These are phyloP conservation scores for Plasmodium yoelii DNA, from an alignment of 169 alveolate species.

Conservation along the genomic window DNA sequence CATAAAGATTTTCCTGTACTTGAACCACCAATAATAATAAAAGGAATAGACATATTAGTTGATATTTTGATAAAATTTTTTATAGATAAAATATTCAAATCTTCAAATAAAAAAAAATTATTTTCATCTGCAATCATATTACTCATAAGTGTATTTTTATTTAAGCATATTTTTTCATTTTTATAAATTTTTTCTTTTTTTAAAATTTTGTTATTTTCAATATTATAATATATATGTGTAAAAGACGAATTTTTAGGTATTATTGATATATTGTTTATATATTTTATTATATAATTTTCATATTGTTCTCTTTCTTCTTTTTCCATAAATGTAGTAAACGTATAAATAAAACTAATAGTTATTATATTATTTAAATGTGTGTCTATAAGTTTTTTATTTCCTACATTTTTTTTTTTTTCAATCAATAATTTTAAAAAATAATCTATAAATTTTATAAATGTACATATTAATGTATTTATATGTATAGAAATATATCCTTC, in stretches of 20 bases:
- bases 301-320: conserved; percentile 14
- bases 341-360: conserved; percentile 32
- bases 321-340: conserved; percentile 47
- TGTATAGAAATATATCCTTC: conserved; percentile 6
- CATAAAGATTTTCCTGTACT: conserved; percentile 42
- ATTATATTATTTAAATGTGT: conserved; percentile 38
- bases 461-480: conserved; percentile 22
- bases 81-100: conserved; percentile 22
- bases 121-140: conserved; percentile 3
- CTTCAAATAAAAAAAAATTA: conserved; percentile 29
- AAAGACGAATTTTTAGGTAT: conserved; percentile 42
- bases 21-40: conserved; percentile 30
- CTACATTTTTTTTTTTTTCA: conserved; percentile 42
- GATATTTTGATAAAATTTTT: conserved; percentile 11
- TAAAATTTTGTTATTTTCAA: conserved; percentile 35
- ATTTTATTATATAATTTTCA: conserved; percentile 53
- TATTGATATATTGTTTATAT: conserved; percentile 56
- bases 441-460: conserved; percentile 15
- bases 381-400: conserved; percentile 21
- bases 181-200: conserved; percentile 26
- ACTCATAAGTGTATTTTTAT: conserved; percentile 24
- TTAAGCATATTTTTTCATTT: conserved; percentile 21
- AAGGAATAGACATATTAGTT: conserved; percentile 13
- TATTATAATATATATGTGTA: conserved; percentile 38
- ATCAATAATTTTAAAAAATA: conserved; percentile 24